Percentiles rank a stretch among this genome's conserved stretches.
These are phyloP conservation scores for Sugiyamaella japonica DNA, from an alignment of 1,139 yeast species.

Conservation along the genomic window DNA sequence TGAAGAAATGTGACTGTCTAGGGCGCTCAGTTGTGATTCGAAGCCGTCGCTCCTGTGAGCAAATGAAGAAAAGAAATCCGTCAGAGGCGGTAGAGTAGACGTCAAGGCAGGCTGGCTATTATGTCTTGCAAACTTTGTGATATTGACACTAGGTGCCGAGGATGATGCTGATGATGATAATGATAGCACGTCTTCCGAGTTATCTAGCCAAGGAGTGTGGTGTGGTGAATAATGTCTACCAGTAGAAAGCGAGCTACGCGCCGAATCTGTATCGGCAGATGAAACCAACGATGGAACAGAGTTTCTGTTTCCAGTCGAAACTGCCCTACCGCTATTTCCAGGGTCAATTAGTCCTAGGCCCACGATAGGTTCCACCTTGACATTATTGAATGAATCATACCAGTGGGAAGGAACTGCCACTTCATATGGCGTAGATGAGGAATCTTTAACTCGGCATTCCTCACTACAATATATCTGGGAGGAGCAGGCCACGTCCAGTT, in stretches of 20 bases:
- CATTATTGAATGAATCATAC: constrained; percentile 14
- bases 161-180: not conserved
- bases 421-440: constrained; percentile 12
- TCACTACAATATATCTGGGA: constrained; percentile 38
- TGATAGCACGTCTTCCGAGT: not conserved
- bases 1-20: constrained; percentile 1
- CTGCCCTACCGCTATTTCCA: constrained; percentile 4
- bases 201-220: constrained; percentile 2
- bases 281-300: constrained; percentile 9
- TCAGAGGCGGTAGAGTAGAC: constrained; percentile 4
- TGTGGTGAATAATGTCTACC: not conserved
- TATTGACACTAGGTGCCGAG: not conserved
- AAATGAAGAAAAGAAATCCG: constrained; percentile 6
- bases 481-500: constrained; percentile 27
- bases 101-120: not conserved
- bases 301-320: constrained; percentile 2
- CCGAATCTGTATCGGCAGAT: constrained; percentile 6
- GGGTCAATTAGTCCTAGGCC: constrained; percentile 7
- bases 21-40: constrained; percentile 4
- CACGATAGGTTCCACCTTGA: constrained; percentile 6
- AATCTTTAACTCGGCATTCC: constrained; percentile 34
- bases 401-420: constrained; percentile 16
- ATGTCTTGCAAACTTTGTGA: not conserved
- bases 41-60: constrained; percentile 9
- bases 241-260: constrained; percentile 5